A percentile compares a stretch with the other conserved stretches of the same genome.
phyloP scores from a whole-genome alignment of 257 asterid genomes.

The Jaltomata sinuosa region DNA sequence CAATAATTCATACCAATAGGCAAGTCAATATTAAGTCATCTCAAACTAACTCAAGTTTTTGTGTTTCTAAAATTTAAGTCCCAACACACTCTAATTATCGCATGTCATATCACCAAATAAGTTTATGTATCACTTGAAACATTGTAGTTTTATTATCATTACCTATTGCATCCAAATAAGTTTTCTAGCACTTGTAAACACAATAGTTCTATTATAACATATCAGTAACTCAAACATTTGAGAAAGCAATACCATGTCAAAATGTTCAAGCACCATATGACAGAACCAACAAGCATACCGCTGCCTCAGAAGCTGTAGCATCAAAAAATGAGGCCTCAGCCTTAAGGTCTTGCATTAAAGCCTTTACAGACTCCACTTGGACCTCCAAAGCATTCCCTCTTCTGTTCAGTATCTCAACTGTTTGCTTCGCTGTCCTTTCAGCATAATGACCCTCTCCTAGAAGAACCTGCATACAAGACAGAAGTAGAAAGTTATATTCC shows the following conservation, averaged over 20 bases:
- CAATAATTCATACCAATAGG: neutral
- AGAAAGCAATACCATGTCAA: neutral
- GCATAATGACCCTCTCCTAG: slow-evolving; percentile 83
- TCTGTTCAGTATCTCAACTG: slow-evolving; percentile 68
- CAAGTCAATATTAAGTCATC: neutral
- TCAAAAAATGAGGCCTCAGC: slow-evolving; percentile 76
- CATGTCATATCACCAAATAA: neutral
- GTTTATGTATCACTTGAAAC: neutral
- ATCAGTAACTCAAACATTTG: neutral
- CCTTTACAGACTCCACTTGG: slow-evolving; percentile 67
- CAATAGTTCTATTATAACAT: neutral
- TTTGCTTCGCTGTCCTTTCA: slow-evolving; percentile 82
- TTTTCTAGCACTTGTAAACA: neutral
- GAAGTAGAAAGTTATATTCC: neutral
- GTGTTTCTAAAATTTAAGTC: neutral
- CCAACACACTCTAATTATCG: neutral
- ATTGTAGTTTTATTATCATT: neutral
- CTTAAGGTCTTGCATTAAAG: slow-evolving; percentile 68
- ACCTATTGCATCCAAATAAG: neutral
- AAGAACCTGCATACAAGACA: slow-evolving; percentile 47
- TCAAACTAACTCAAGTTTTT: neutral
- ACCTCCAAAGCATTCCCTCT: slow-evolving; percentile 58
- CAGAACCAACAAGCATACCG: slow-evolving; percentile 34
- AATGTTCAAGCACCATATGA: neutral
- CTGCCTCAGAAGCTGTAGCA: slow-evolving; percentile 64